phyloP scores from a whole-genome alignment of 345 rosid species.

The Melastoma malabathricum region DNA sequence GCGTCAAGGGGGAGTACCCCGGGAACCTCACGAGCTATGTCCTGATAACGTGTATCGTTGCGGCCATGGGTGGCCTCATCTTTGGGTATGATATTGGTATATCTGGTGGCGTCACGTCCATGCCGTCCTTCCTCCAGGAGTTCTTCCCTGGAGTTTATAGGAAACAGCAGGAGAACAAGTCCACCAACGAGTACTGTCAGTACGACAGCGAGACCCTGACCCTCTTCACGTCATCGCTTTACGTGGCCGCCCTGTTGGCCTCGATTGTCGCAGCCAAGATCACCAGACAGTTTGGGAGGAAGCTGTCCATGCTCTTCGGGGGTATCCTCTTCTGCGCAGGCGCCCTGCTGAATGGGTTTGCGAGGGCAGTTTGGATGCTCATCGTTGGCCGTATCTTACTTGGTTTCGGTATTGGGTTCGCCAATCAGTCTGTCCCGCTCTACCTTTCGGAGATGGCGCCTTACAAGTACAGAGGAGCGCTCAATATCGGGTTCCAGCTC shows the following conservation, averaged over 20 bases:
- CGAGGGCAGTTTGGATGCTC: slow-evolving; percentile 9
- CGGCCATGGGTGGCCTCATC: slow-evolving; percentile 95
- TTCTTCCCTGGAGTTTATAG: slow-evolving; percentile 10
- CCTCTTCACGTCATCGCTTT: slow-evolving; percentile 15
- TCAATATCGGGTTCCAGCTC: slow-evolving; percentile 15
- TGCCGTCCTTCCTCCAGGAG: slow-evolving; percentile 8
- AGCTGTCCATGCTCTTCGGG: slow-evolving; percentile 9
- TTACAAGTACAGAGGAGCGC: slow-evolving; percentile 11
- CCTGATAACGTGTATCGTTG: slow-evolving; percentile 65
- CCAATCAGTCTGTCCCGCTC: slow-evolving; percentile 16
- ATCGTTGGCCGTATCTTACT: slow-evolving; percentile 11
- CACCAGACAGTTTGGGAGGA: slow-evolving; percentile 8
- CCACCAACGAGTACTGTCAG: slow-evolving; percentile 12
- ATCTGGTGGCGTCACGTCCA: slow-evolving; percentile 26
- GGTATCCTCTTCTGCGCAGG: slow-evolving; percentile 10
- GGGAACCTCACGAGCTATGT: slow-evolving; percentile 76
- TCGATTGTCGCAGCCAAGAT: slow-evolving; percentile 9
- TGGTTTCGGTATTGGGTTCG: slow-evolving; percentile 12
- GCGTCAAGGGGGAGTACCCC: slow-evolving; percentile 44
- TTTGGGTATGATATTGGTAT: slow-evolving; percentile 94
- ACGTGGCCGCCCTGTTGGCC: slow-evolving; percentile 10
- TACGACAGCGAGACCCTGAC: slow-evolving; percentile 11
- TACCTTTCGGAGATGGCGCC: slow-evolving; percentile 21
- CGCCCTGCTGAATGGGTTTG: slow-evolving; percentile 10
- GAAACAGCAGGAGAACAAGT: slow-evolving; percentile 5